Base-by-base conservation (phyloP, 257 asterid species). In the Echites panduratus region DNA sequence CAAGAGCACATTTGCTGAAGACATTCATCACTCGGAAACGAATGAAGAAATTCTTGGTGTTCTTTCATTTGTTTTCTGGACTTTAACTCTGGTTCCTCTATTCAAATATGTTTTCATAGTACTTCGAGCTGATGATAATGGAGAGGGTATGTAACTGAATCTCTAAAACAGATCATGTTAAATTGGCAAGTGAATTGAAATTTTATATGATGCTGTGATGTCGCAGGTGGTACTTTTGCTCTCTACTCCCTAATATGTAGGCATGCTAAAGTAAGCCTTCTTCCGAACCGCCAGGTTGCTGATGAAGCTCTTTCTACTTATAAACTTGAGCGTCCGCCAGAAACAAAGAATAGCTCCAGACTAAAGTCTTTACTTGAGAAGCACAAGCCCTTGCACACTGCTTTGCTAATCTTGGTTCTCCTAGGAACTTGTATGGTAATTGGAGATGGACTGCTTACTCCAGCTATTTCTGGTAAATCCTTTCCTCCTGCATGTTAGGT, bases 341-440 rank as follows among this genome's bases (percentile, higher is more conserved):
- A 85, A 73, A 80, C 81, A 4, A 86, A 85, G 67, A 85, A 85
- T 72, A 83, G 84, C 71, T 91, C 97, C 7, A 87, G 79, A 79
- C 86, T 89, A 76, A 94, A 89, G 76, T n/a, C 68, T 74, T 84
- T 94, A 66, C 99, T 94, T 12, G 99, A 94, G 82, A 94, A 85
- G 76, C 92, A 94, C 73, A 88, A 89, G 75, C 85, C 83, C n/a
- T 81, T 91, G 81, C 99, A 89, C 75, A 76, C 87, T 77, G 97
- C 97, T 40, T 82, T 94, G 63, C 82, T 94, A 20, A 85, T 94
- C 67, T 76, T 94, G 83, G 97, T 94, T 76, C 89, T 94, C 38
- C 82, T 94, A 8, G 99, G 99, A 70, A 94, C 99, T 86, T 94
- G 99, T 81, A 94, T 94, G 99, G 99, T 94, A 73, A 94, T 94